Percentiles rank a stretch among this genome's conserved stretches.
phyloP scores from a whole-genome alignment of 1,284 basidiomycete species.

The Volvariella surrecta region DNA sequence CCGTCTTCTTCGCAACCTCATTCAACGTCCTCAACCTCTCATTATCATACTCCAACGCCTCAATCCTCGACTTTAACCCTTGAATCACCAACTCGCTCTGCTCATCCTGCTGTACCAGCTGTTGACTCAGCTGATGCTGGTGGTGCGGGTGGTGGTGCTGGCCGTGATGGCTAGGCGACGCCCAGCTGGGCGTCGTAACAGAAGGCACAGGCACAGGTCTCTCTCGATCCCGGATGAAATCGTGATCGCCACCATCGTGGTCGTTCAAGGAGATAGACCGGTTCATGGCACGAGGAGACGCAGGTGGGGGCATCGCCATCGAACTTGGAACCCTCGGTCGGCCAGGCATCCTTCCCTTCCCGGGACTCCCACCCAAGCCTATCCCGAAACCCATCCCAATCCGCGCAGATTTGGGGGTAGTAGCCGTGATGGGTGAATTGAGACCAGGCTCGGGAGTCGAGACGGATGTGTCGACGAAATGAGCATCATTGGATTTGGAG shows the following conservation, averaged over 20 bases:
- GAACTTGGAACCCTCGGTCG: slow-evolving; percentile 60
- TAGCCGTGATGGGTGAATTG: slow-evolving; percentile 45
- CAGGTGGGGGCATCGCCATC: slow-evolving; percentile 72
- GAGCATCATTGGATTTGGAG: background rate
- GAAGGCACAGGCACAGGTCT: slow-evolving; percentile 11
- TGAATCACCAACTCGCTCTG: slow-evolving; percentile 17
- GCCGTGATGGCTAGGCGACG: slow-evolving; percentile 9
- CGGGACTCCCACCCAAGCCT: background rate
- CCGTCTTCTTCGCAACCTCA: too few species aligned
- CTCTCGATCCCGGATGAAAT: slow-evolving; percentile 11
- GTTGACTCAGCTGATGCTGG: slow-evolving; percentile 18
- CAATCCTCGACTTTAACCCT: slow-evolving; percentile 40
- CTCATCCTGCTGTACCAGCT: too few species aligned
- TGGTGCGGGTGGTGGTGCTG: slow-evolving; percentile 6
- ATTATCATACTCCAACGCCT: slow-evolving; percentile 52
- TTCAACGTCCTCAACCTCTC: slow-evolving; percentile 22
- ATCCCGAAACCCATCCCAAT: slow-evolving; percentile 2
- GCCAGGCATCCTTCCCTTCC: background rate
- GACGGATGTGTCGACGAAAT: slow-evolving; percentile 17
- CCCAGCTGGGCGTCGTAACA: background rate
- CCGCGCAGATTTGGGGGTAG: slow-evolving; percentile 52
- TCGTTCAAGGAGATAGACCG: slow-evolving; percentile 25
- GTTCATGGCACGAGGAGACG: slow-evolving; percentile 33
- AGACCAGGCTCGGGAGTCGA: slow-evolving; percentile 22
- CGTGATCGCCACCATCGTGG: background rate